Evolutionary conservation across 2,329 filamentous ascomycete genomes (phyloP).

Genomic region (Penicillium concentricum): DNA sequence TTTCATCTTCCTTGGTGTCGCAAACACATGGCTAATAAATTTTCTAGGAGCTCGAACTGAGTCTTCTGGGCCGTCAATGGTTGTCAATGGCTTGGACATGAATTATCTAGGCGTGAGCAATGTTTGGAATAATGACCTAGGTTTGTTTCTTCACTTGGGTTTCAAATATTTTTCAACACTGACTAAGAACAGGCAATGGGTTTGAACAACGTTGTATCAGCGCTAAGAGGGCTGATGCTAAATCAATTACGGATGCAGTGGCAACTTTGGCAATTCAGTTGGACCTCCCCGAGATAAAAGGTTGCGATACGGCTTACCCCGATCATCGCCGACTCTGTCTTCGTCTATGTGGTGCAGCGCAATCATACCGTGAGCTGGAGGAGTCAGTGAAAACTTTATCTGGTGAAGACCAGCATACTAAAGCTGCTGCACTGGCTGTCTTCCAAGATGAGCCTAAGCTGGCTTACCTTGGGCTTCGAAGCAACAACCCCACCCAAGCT

Average conservation of each 20-base stretch:
- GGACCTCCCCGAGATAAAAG: constrained; percentile 52
- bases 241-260: constrained; percentile 43
- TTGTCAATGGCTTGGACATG: constrained; percentile 56
- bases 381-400: constrained; percentile 52
- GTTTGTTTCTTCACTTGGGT: constrained; percentile 29
- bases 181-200: constrained; percentile 30
- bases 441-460: constrained; percentile 60
- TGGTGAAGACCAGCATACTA: constrained; percentile 56
- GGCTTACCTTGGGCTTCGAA: constrained; percentile 56
- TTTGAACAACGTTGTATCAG: constrained; percentile 33
- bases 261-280: constrained; percentile 51
- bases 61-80: constrained; percentile 53
- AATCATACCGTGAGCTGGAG: constrained; percentile 52
- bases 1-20: no score
- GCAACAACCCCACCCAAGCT: constrained; percentile 54
- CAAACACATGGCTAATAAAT: constrained; percentile 8
- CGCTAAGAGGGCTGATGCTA: constrained; percentile 22
- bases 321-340: constrained; percentile 61
- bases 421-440: constrained; percentile 62
- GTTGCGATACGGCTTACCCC: constrained; percentile 51
- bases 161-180: not conserved
- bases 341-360: constrained; percentile 58
- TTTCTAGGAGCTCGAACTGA: constrained; percentile 38
- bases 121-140: constrained; percentile 59
- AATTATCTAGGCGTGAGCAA: constrained; percentile 60